A percentile compares a stretch with the other conserved stretches of the same genome.
These are phyloP conservation scores for Emergomyces orientalis DNA, from an alignment of 2,329 filamentous ascomycete species.

Conservation along the genomic window DNA sequence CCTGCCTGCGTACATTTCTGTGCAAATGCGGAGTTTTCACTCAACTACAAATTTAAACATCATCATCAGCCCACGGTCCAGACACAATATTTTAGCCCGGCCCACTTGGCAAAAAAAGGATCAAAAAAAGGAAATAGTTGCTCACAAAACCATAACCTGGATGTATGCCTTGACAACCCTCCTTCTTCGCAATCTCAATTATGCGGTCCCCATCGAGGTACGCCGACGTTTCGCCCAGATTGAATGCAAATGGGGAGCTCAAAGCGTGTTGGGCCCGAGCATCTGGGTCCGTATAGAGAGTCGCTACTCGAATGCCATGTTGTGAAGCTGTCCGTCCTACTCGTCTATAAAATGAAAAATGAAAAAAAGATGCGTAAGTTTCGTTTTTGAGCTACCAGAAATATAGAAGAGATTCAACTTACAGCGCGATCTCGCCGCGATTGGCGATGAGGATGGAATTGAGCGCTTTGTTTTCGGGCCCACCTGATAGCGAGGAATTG, in stretches of 20 bases:
- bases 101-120: not conserved
- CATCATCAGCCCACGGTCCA: not conserved
- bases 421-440: constrained; percentile 87
- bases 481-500: constrained; percentile 11
- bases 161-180: constrained; percentile 84
- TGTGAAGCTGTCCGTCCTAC: constrained; percentile 80
- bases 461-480: constrained; percentile 31
- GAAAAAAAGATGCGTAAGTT: not conserved
- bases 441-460: constrained; percentile 91
- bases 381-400: not conserved
- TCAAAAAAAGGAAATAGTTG: constrained; percentile 5
- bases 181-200: constrained; percentile 73
- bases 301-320: constrained; percentile 86
- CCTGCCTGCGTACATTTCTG: constrained; percentile 80
- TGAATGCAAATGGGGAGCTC: constrained; percentile 72
- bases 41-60: constrained; percentile 43
- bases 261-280: constrained; percentile 78
- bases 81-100: not conserved
- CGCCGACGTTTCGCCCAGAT: constrained; percentile 65
- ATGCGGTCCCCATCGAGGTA: constrained; percentile 94
- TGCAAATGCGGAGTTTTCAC: constrained; percentile 87
- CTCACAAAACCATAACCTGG: constrained; percentile 81
- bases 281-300: constrained; percentile 90
- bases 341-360: constrained; percentile 40
- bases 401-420: constrained; percentile 17